These are phyloP conservation scores for Grifola frondosa DNA, from an alignment of 1,284 basidiomycete species.

Conservation along the genomic window DNA sequence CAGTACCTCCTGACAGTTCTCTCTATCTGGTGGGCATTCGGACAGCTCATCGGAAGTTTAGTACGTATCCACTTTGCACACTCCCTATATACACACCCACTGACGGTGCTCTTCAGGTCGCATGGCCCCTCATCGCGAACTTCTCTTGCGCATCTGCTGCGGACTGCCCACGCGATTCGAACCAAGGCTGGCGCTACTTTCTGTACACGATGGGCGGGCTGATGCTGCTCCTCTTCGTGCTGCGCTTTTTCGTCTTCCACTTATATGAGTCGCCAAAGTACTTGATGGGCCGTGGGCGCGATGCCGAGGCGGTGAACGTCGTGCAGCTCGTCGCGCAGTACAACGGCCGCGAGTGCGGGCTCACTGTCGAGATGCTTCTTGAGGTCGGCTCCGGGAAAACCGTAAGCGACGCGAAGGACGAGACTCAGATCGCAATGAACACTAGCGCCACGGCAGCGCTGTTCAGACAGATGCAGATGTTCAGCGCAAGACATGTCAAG, in stretches of 20 bases:
- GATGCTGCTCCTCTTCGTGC: slow-evolving; percentile 60
- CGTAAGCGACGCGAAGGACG: slow-evolving; percentile 14
- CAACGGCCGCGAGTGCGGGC: slow-evolving; percentile 51
- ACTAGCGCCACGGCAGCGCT: slow-evolving; percentile 38
- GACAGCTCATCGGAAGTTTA: slow-evolving; percentile 58
- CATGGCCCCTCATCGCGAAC: slow-evolving; percentile 66
- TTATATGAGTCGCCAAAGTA: slow-evolving; percentile 77
- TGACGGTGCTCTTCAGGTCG: slow-evolving; percentile 39
- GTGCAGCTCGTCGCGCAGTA: slow-evolving; percentile 68
- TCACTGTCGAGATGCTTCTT: slow-evolving; percentile 51
- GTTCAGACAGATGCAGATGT: slow-evolving; percentile 42
- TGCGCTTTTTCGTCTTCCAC: slow-evolving; percentile 74
- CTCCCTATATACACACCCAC: slow-evolving; percentile 29
- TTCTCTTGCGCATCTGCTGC: slow-evolving; percentile 51
- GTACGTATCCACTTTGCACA: slow-evolving; percentile 33
- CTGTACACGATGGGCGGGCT: slow-evolving; percentile 62
- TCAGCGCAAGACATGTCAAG: slow-evolving; percentile 48
- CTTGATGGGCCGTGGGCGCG: slow-evolving; percentile 70
- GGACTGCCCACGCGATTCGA: slow-evolving; percentile 45
- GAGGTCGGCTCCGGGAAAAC: slow-evolving; percentile 13
- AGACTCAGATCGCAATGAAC: slow-evolving; percentile 21
- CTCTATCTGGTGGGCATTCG: slow-evolving; percentile 66
- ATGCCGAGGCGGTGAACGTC: slow-evolving; percentile 70
- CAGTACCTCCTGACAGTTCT: slow-evolving; percentile 65
- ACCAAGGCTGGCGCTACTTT: slow-evolving; percentile 75